These are phyloP conservation scores for Symbiotaphrina buchneri DNA, from an alignment of 495 filamentous ascomycete genomes.

Conservation along the genomic window DNA sequence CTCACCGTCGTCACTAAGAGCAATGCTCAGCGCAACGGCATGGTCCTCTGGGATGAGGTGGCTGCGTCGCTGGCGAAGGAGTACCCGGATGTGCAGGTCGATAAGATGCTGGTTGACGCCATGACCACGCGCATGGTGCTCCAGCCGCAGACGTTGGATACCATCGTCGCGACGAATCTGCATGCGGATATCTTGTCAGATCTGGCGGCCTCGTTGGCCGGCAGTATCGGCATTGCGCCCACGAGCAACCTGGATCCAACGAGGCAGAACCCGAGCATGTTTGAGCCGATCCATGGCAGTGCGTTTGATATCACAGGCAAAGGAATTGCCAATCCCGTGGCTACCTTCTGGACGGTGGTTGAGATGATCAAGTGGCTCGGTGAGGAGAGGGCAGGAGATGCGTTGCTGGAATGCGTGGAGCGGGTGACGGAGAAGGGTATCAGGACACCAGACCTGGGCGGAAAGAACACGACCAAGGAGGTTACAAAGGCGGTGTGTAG, in stretches of 20 bases:
- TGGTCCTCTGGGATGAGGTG: constrained; percentile 35
- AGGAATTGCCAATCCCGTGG: constrained; percentile 49
- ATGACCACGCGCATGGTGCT: constrained; percentile 34
- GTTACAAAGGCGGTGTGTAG: constrained; percentile 38
- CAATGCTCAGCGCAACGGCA: constrained; percentile 32
- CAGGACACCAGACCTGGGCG: constrained; percentile 39
- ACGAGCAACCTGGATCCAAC: constrained; percentile 42
- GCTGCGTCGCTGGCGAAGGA: constrained; percentile 20
- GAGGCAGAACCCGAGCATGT: constrained; percentile 35
- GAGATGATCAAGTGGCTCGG: constrained; percentile 50
- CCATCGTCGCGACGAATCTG: constrained; percentile 32
- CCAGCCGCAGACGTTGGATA: constrained; percentile 28
- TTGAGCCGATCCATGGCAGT: constrained; percentile 46
- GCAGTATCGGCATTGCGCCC: constrained; percentile 33
- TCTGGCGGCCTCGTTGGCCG: constrained; percentile 31
- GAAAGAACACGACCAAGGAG: constrained; percentile 25
- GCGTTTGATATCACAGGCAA: constrained; percentile 52
- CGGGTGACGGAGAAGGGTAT: constrained; percentile 32
- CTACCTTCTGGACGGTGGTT: constrained; percentile 43
- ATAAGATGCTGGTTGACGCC: constrained; percentile 37
- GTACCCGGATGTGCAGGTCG: constrained; percentile 27
- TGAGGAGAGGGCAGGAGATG: constrained; percentile 26
- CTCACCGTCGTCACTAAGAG: constrained; percentile 36
- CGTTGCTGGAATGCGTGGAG: constrained; percentile 34
- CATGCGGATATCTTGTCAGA: constrained; percentile 35